phyloP scores from a whole-genome alignment of 371 early-diverging fungal genomes.

The Neoconidiobolus thromboides region DNA sequence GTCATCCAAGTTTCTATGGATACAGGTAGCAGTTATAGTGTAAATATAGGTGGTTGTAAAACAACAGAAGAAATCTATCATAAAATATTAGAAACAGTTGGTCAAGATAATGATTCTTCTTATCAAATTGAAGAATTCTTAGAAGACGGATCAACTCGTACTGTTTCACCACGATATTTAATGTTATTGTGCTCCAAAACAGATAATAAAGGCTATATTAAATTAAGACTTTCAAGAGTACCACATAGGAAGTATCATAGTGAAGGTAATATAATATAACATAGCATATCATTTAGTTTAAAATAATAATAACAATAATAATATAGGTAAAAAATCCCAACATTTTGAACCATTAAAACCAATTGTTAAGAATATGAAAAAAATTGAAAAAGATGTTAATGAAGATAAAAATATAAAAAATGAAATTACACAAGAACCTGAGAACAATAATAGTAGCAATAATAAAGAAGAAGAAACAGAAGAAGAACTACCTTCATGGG shows the following conservation, averaged over 20 bases:
- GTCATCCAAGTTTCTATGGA: neutral
- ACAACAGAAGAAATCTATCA: neutral
- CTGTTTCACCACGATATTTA: neutral
- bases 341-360: too few species aligned
- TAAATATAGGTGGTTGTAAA: slow-evolving; percentile 3
- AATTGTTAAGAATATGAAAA: too few species aligned
- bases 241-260: neutral
- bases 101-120: neutral
- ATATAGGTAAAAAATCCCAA: too few species aligned
- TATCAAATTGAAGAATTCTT: slow-evolving; percentile 4
- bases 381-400: too few species aligned
- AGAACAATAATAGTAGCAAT: neutral
- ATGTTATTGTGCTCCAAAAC: slow-evolving; percentile 2
- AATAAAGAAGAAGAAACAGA: neutral
- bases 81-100: neutral
- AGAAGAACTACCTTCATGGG: neutral
- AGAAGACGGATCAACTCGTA: neutral
- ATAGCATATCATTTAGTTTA: too few species aligned
- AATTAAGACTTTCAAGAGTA: neutral
- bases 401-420: too few species aligned
- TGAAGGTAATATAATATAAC: neutral
- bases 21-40: neutral
- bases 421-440: neutral
- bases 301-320: too few species aligned
- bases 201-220: neutral